Evolutionary conservation across 2,329 filamentous ascomycete genomes (phyloP).

Genomic region (Aureobasidium sp.): DNA sequence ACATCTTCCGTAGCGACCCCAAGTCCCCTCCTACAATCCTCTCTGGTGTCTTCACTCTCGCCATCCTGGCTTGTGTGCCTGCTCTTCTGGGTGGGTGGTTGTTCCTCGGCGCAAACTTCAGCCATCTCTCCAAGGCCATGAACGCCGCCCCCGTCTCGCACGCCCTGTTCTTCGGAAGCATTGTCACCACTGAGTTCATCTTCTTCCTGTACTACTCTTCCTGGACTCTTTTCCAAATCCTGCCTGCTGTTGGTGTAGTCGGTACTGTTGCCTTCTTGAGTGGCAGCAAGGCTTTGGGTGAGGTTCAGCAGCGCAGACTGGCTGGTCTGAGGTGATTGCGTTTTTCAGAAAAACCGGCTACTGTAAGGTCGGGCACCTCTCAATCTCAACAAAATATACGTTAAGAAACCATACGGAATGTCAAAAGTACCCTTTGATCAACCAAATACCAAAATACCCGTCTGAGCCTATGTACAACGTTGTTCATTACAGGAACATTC

Average conservation of each 20-base stretch:
- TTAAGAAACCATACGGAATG: constrained; percentile 15
- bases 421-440: constrained; percentile 7
- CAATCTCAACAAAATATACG: not conserved
- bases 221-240: constrained; percentile 86
- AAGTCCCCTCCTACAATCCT: constrained; percentile 74
- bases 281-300: constrained; percentile 80
- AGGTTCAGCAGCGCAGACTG: constrained; percentile 83
- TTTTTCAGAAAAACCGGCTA: not conserved
- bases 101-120: constrained; percentile 72
- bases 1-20: constrained; percentile 77
- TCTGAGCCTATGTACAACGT: constrained; percentile 5
- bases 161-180: constrained; percentile 74
- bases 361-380: not conserved
- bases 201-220: constrained; percentile 91
- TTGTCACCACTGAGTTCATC: constrained; percentile 79
- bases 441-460: not conserved
- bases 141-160: constrained; percentile 73
- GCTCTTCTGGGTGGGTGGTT: constrained; percentile 68
- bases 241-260: constrained; percentile 65
- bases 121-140: constrained; percentile 69
- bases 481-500: not conserved
- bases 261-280: constrained; percentile 71
- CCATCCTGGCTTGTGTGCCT: constrained; percentile 67
- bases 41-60: constrained; percentile 67
- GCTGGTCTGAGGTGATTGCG: constrained; percentile 54